Evolutionary conservation across 164 flowering plant genomes (phyloP).

Genomic region (Nymphaea colorata): DNA sequence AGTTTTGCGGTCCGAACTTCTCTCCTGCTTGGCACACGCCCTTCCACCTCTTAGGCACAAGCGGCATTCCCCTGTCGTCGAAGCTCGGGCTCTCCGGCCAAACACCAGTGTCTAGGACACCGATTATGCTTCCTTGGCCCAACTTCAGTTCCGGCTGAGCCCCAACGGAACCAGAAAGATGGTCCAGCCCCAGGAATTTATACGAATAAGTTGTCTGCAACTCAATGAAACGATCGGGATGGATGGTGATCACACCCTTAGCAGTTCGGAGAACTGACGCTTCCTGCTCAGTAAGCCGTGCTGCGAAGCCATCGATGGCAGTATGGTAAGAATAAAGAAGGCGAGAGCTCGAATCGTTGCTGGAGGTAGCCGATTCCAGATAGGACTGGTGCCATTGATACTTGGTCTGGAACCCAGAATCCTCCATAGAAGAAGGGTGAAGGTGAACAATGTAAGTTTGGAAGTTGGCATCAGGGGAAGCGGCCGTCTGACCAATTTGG

Average conservation of each 20-base stretch:
- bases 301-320: slow-evolving; percentile 86
- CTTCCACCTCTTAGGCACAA: slow-evolving; percentile 59
- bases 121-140: slow-evolving; percentile 64
- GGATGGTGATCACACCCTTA: slow-evolving; percentile 44
- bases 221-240: slow-evolving; percentile 38
- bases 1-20: slow-evolving; percentile 37
- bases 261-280: slow-evolving; percentile 17
- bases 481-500: slow-evolving; percentile 4
- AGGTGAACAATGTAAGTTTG: slow-evolving; percentile 77
- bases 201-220: slow-evolving; percentile 72
- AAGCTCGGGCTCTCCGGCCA: slow-evolving; percentile 98
- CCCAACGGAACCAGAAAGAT: not conserved
- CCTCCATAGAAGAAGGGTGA: slow-evolving; percentile 38
- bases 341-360: slow-evolving; percentile 26
- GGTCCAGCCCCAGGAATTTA: slow-evolving; percentile 58
- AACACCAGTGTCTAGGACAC: slow-evolving; percentile 79
- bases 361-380: slow-evolving; percentile 25
- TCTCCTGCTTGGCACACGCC: slow-evolving; percentile 72
- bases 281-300: slow-evolving; percentile 43
- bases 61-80: slow-evolving; percentile 51
- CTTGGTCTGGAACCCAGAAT: slow-evolving; percentile 24
- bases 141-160: slow-evolving; percentile 5
- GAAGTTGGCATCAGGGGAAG: slow-evolving; percentile 16
- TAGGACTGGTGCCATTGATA: slow-evolving; percentile 62
- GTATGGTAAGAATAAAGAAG: slow-evolving; percentile 63